Evolutionary conservation across 1,284 basidiomycete species (phyloP), one percentile per base, ranked within the genome.

Genomic region (Apiotrichum porosum): DNA sequence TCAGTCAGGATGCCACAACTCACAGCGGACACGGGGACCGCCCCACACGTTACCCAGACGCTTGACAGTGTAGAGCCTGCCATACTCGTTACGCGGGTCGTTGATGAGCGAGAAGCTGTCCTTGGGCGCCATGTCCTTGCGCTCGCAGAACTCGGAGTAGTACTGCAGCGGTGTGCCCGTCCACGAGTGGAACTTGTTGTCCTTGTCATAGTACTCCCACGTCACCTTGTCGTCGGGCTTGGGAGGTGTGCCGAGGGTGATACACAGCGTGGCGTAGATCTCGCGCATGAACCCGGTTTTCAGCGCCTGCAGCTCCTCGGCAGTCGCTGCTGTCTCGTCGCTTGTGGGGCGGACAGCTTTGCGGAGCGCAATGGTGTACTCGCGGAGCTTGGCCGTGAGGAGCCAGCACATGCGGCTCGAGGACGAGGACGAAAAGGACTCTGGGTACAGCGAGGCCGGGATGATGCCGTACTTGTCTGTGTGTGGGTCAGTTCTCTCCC

Each of bases 41-140:
- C 86, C 87, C 84, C 86, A 90, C 32, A 97, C 78, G 66, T 97
- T 97, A 10, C 92, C 91, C 38, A 97, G 83, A 56, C 86, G 85
- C 62, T 93, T 84, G 26, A 97, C 89, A 6, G 89, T 89, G 76
- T 94, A 94, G n/a, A 94, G 79, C 71, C 83, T 85, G 51, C 78
- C 79, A 65, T 85, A 87, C 17, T 78, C 77, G 66, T 95, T 92
- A 26, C 93, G 81, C 15, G 94, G 93, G 68, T 97, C 93, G 66
- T 97, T 86, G 73, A 97, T 92, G 31, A 97, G 80, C 41, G 90
- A 94, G 78, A 95, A 93, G 8, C 80, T 83, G 33, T 88, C 84
- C 40, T 61, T 66, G 37, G 61, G 73, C 37, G 69, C 61, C 65
- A 69, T 66, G 34, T 46, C 41, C 57, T 65, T 69, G 26, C 65